Percentiles rank a stretch among this genome's conserved stretches.
These are phyloP conservation scores for Plicaturopsis crispa DNA, from an alignment of 768 basidiomycete species.

Conservation along the genomic window DNA sequence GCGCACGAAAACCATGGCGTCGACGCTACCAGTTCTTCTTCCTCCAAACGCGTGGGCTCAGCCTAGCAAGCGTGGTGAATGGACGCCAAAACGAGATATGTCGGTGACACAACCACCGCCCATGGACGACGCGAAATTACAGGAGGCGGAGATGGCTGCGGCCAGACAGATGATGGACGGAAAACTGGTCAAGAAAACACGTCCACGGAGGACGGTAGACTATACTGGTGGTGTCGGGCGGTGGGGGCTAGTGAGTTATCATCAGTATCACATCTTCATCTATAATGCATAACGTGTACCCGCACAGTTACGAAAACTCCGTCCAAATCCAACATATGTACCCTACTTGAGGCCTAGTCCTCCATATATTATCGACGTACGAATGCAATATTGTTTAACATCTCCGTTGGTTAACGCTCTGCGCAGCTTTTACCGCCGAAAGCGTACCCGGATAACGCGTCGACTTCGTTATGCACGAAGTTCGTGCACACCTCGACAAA, in stretches of 20 bases:
- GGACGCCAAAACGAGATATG: conserved; percentile 68
- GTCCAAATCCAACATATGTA: conserved; percentile 71
- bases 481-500: conserved; percentile 98
- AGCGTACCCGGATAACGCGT: conserved; percentile 86
- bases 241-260: conserved; percentile 66
- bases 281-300: not conserved
- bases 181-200: conserved; percentile 81
- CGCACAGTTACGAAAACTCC: conserved; percentile 61
- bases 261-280: not conserved
- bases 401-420: too few relatives aligned
- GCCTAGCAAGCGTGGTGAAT: conserved; percentile 43
- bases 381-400: conserved; percentile 20
- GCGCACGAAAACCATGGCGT: conserved; percentile 11
- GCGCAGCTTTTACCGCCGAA: conserved; percentile 84
- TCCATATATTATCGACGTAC: conserved; percentile 85
- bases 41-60: conserved; percentile 34
- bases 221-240: conserved; percentile 85
- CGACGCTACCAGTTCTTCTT: conserved; percentile 45
- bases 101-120: conserved; percentile 70
- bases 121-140: conserved; percentile 67
- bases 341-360: conserved; percentile 78
- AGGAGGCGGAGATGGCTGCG: conserved; percentile 75
- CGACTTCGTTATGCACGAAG: conserved; percentile 92
- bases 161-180: conserved; percentile 70
- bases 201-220: conserved; percentile 91